Conservation (phyloP, 805 yeast genomes). For the Kodamaea neixiangensis region DNA sequence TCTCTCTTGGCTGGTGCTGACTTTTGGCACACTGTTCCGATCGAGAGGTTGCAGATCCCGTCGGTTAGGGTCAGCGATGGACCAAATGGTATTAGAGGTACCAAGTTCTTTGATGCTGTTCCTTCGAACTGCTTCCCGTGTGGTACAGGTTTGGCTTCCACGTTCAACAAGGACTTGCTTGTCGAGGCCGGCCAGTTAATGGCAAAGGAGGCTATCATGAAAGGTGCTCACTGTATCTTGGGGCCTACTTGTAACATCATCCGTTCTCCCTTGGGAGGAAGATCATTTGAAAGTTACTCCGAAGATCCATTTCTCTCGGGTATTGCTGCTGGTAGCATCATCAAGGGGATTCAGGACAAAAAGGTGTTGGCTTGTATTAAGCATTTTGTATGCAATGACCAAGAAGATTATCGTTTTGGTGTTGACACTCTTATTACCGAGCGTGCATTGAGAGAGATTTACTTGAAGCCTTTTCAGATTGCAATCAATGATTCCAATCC, state of each 20-base stretch:
- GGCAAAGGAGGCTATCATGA: conserved; percentile 55
- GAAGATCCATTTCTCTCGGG: conserved; percentile 59
- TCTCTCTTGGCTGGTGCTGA: conserved; percentile 37
- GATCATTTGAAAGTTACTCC: conserved; percentile 62
- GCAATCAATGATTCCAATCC: conserved; percentile 57
- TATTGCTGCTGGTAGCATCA: conserved; percentile 50
- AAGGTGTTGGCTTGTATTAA: conserved; percentile 58
- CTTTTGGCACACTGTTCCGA: conserved; percentile 18
- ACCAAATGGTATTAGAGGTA: conserved; percentile 66
- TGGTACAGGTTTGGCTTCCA: conserved; percentile 61
- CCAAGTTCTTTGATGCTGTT: conserved; percentile 50
- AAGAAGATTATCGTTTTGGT: conserved; percentile 54
- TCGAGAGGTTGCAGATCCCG: conserved; percentile 18
- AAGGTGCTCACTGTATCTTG: conserved; percentile 51
- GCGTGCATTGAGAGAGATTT: conserved; percentile 66
- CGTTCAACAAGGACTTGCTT: conserved; percentile 53
- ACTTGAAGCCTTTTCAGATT: conserved; percentile 62
- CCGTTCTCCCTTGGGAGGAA: conserved; percentile 60
- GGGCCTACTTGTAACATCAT: conserved; percentile 55
- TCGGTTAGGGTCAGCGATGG: conserved; percentile 44
- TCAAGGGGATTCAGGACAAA: conserved; percentile 55
- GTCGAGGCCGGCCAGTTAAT: conserved; percentile 50
- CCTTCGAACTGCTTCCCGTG: conserved; percentile 62
- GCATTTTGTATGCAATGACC: conserved; percentile 65
- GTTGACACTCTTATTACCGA: conserved; percentile 53